Evolutionary conservation across 176 grass and related monocot genomes (phyloP), one percentile per base, ranked within the genome.

Genomic region (Phoenix dactylifera): DNA sequence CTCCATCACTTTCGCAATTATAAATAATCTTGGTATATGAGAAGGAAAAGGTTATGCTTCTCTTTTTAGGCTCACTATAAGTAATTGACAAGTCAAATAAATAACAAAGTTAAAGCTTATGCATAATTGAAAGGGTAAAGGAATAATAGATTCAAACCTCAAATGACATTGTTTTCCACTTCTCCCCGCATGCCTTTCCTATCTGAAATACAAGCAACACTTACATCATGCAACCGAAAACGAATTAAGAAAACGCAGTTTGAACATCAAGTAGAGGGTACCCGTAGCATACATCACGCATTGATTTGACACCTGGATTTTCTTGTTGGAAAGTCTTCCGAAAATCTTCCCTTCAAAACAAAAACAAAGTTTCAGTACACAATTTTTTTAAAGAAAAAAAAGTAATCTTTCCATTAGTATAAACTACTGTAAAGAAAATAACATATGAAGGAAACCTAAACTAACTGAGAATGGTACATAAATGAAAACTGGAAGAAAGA

Each of bases 91-190:
- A 44, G 35, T 44, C 35, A 44, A 44, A 44, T 44, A 44, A 44
- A 44, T 44, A 44, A 14, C 6, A 44, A 44, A 44, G 1, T 1
- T 44, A 44, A 44, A 44, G 35, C 35, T 9, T 12, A 44, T 14
- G 10, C 7, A 44, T 44, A 44, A 44, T 6, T 44, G 7, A 44
- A 30, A 19, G 4, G 4, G 54, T 28, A 55, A 51, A 62, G 50
- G 74, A 32, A 63, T 25, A 67, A 26, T 51, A 72, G 63, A 70
- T 57, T 67, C 78, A 44, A 72, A 97, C 92, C 87, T 97, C 87
- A 72, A 97, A 97, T 71, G 78, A 22, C 72, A 98, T 81, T 60
- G 71, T 83, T 70, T 86, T 98, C 87, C 87, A 98, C 79, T 92
- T 98, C 72, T 83, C 73, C 0, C 87, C 93, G 0, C 93, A 91